phyloP scores from a whole-genome alignment of 306 rosid species.

The Inga oerstediana region DNA sequence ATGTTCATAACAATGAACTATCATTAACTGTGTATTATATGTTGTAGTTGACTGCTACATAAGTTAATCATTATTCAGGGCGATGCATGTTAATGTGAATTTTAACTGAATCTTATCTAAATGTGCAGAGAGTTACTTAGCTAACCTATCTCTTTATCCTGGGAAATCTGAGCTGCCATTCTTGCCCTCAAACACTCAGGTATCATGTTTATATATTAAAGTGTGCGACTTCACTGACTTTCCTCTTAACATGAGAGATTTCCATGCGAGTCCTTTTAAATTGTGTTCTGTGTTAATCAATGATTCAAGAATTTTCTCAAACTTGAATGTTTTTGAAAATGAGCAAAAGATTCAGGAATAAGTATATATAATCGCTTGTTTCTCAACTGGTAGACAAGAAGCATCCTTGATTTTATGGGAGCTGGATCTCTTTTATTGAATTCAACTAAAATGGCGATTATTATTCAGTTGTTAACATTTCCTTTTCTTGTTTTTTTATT shows the following conservation, averaged over 20 bases:
- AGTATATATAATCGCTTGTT: neutral
- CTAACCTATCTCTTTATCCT: slow-evolving; percentile 89
- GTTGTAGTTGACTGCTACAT: slow-evolving; percentile 25
- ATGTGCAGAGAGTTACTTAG: slow-evolving; percentile 83
- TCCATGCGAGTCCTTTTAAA: slow-evolving; percentile 20
- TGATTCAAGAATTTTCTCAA: slow-evolving; percentile 13
- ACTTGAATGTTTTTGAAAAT: neutral
- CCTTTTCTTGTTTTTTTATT: neutral
- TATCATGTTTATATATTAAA: slow-evolving; percentile 34
- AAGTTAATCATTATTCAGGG: slow-evolving; percentile 11
- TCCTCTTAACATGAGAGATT: neutral
- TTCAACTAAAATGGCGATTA: neutral
- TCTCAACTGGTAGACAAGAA: neutral
- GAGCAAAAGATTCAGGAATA: slow-evolving; percentile 3
- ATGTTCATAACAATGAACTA: slow-evolving; percentile 44
- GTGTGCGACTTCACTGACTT: neutral
- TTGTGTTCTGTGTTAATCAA: slow-evolving; percentile 10
- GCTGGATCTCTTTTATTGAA: neutral
- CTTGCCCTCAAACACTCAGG: slow-evolving; percentile 94
- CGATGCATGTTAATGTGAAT: slow-evolving; percentile 27
- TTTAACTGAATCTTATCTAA: slow-evolving; percentile 17
- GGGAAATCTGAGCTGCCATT: slow-evolving; percentile 94
- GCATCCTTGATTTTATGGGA: neutral
- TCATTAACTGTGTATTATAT: slow-evolving; percentile 11
- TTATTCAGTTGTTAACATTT: neutral